Conservation (phyloP, 345 rosid species). For the Euphorbia lathyris region DNA sequence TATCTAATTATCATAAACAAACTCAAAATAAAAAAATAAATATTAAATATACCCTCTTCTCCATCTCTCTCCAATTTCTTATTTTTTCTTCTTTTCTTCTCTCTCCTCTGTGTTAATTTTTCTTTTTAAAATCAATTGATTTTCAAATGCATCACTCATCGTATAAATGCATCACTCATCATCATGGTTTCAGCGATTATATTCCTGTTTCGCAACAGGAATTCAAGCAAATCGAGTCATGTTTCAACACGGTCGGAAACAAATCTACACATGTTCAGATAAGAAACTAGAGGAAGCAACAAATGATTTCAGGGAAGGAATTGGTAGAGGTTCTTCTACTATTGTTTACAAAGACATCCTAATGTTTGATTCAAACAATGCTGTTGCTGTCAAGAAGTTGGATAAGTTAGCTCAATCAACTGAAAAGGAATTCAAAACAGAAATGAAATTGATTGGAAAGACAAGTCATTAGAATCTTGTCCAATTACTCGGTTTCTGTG, state of each 20-base stretch:
- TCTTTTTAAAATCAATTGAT: too few relatives aligned
- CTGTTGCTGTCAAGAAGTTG: conserved; percentile 27
- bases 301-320: conserved; percentile 26
- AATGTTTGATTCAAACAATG: conserved; percentile 8
- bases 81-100: too few relatives aligned
- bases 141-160: too few relatives aligned
- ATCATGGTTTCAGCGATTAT: background rate
- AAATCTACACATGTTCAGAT: conserved; percentile 20
- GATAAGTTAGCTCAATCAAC: conserved; percentile 19
- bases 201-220: background rate
- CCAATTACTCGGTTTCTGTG: conserved; percentile 18
- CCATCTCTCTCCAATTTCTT: too few relatives aligned
- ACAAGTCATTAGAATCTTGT: conserved; percentile 24
- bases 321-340: conserved; percentile 37
- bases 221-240: too few relatives aligned
- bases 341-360: conserved; percentile 31
- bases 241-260: background rate
- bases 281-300: conserved; percentile 25
- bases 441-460: conserved; percentile 24
- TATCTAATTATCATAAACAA: too few relatives aligned
- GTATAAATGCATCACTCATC: background rate
- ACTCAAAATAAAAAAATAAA: too few relatives aligned
- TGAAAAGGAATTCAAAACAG: conserved; percentile 29
- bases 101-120: too few relatives aligned
- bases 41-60: too few relatives aligned